These are phyloP conservation scores for Cryptosporidium ubiquitum DNA, from an alignment of 169 alveolate genomes.

Conservation along the genomic window DNA sequence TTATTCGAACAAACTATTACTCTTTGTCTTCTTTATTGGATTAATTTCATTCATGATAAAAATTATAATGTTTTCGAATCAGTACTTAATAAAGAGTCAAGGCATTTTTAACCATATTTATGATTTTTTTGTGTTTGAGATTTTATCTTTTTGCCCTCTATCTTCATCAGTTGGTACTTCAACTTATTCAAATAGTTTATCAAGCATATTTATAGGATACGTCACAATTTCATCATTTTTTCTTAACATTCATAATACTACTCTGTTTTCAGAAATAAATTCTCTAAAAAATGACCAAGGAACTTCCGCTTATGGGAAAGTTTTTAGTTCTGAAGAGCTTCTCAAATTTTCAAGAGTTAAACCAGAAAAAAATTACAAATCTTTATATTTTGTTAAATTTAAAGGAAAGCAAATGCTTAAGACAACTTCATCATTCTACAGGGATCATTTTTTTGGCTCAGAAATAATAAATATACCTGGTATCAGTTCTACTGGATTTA, in stretches of 20 bases:
- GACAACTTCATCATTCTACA: conserved; percentile 14
- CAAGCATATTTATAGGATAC: conserved; percentile 1
- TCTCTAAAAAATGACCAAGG: background rate
- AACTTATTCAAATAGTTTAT: background rate
- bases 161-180: background rate
- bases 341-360: background rate
- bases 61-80: background rate
- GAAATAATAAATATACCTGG: conserved; percentile 24
- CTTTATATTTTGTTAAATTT: conserved; percentile 10
- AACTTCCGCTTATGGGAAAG: background rate
- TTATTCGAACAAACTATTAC: background rate
- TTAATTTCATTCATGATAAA: conserved; percentile 8
- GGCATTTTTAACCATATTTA: background rate
- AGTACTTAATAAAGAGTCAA: background rate
- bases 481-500: conserved; percentile 14
- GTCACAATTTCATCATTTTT: background rate
- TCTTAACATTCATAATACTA: background rate
- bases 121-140: background rate
- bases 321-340: background rate
- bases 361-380: background rate
- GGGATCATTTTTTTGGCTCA: background rate
- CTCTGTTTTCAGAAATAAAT: background rate
- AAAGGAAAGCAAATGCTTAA: conserved; percentile 31
- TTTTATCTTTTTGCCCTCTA: background rate
- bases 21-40: conserved; percentile 6